Base-by-base conservation (phyloP, 164 flowering plant genomes). In the Dillenia suffruticosa region DNA sequence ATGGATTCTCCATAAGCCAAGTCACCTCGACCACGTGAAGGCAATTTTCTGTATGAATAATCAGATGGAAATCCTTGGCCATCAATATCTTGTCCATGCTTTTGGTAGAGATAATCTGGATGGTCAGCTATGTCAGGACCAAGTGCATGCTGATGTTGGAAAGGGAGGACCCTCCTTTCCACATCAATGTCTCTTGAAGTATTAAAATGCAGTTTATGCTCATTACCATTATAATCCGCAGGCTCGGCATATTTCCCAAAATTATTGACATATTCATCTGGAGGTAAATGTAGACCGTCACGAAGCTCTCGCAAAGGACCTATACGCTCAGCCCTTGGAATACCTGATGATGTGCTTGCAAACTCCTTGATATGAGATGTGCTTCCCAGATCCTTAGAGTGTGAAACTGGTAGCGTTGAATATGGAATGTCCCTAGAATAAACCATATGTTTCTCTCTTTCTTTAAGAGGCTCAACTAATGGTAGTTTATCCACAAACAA, bases 1-100 rank as follows among this genome's bases (percentile, higher is more conserved):
- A 66, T 45, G 15, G 56, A 53, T 40, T 68, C 68, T 67, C 58
- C 52, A 50, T 56, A 62, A 45, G 61, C 66, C 56, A 56, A 62
- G 12, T 66, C 48, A 10, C 44, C 19, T 58, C 19, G 59, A 16
- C 51, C 49, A 51, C 56, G 62, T 32, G 66, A 17, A 54, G 56
- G 59, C 40, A 59, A 24, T 55, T 50, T 64, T 57, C 65, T 53
- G 32, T 49, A 44, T 12, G 64, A 19, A 1, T 66, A 69, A 57
- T 57, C 64, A 61, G 74, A 56, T 47, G 57, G 57, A 65, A 66
- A 64, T 10, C 51, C 61, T 68, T 8, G 49, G 51, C 73, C 56
- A 61, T 59, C 64, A 44, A 12, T 67, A 45, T 55, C 50, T 56
- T 2, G 49, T 61, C 48, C 22, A 40, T 19, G 14, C 49, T 53